Conservation (phyloP, 768 basidiomycete species). For the Mrakia frigida region DNA sequence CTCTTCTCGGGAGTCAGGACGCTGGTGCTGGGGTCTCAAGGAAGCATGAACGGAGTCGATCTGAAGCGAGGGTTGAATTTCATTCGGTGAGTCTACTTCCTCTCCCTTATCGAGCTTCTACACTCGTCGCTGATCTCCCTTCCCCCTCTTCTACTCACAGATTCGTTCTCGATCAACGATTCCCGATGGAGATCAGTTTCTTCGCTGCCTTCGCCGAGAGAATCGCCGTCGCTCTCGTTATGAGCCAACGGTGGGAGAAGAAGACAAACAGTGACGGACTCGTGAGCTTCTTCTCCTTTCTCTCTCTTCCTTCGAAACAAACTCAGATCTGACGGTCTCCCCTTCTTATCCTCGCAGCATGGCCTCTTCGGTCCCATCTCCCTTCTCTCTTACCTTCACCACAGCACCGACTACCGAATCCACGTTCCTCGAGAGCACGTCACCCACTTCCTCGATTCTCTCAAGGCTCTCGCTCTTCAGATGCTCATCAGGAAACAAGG, state of each 20-base stretch:
- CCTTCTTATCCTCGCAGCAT: not conserved
- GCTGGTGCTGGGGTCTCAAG: not conserved
- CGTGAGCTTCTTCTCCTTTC: not conserved
- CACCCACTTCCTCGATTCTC: not conserved
- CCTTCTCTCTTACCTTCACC: not conserved
- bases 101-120: too few species aligned
- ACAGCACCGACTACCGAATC: not conserved
- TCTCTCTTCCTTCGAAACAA: not conserved
- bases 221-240: constrained; percentile 1
- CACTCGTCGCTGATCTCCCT: not conserved
- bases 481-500: not conserved
- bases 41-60: not conserved
- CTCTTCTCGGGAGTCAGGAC: not conserved
- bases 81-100: not conserved
- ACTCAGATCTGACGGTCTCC: not conserved
- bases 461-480: constrained; percentile 5
- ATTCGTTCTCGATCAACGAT: not conserved
- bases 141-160: not conserved
- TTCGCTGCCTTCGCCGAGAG: not conserved
- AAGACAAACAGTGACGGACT: not conserved
- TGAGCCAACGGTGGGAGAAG: constrained; percentile 1
- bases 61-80: not conserved
- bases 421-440: not conserved
- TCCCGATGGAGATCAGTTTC: not conserved
- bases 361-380: constrained; percentile 1